These are phyloP conservation scores for Globisporangium sylvaticum DNA, from an alignment of 352 stramenopile species.

Conservation along the genomic window DNA sequence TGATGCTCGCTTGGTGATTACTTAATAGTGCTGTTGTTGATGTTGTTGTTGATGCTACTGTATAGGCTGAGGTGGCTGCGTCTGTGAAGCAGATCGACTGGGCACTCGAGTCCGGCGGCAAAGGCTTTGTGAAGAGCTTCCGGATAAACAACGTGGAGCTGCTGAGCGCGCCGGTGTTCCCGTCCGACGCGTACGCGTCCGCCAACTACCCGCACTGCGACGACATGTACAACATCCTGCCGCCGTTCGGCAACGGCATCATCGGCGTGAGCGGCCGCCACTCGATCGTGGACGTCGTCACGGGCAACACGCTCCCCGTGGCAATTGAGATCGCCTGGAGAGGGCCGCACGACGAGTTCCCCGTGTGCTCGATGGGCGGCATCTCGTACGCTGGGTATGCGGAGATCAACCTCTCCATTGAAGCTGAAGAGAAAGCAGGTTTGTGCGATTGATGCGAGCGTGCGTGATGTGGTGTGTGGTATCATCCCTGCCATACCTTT, in stretches of 20 bases:
- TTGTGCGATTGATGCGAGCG: constrained; percentile 7
- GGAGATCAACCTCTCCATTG: constrained; percentile 78
- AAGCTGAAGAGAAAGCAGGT: constrained; percentile 79
- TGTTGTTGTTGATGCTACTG: not conserved
- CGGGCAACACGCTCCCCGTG: constrained; percentile 32
- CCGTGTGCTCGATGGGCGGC: constrained; percentile 78
- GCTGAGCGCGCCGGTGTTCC: constrained; percentile 45
- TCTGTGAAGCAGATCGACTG: constrained; percentile 86
- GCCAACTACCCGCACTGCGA: constrained; percentile 82
- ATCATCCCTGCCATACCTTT: not conserved
- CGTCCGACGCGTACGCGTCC: constrained; percentile 56
- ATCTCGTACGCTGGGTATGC: constrained; percentile 71
- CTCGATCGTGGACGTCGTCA: constrained; percentile 63
- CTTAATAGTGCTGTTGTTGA: not conserved
- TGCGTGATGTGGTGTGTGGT: not conserved
- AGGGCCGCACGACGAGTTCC: constrained; percentile 40
- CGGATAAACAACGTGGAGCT: constrained; percentile 61
- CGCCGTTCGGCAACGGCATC: constrained; percentile 72
- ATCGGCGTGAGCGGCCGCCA: constrained; percentile 51
- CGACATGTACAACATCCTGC: constrained; percentile 83
- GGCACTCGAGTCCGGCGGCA: constrained; percentile 35
- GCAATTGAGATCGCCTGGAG: constrained; percentile 59
- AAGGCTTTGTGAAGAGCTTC: constrained; percentile 57
- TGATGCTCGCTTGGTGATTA: not conserved
- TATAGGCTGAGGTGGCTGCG: constrained; percentile 65